These are phyloP conservation scores for Nothopassalora personata DNA, from an alignment of 2,329 filamentous ascomycete genomes.

Conservation along the genomic window DNA sequence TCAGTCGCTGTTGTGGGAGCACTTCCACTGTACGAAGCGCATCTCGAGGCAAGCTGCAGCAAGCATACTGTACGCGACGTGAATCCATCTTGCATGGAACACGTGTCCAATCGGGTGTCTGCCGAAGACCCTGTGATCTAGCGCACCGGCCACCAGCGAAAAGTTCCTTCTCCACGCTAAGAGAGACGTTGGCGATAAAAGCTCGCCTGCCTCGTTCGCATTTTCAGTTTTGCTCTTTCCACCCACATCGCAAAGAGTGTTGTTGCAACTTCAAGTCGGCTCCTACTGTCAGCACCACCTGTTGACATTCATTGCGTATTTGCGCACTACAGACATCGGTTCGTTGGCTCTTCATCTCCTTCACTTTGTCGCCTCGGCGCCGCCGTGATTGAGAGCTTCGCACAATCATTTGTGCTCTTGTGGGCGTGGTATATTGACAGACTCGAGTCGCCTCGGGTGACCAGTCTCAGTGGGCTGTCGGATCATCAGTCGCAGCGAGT, in stretches of 20 bases:
- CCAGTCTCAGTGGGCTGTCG: constrained; percentile 25
- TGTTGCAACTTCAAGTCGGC: constrained; percentile 9
- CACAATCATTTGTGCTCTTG: constrained; percentile 17
- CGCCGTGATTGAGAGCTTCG: constrained; percentile 22
- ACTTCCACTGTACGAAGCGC: not conserved
- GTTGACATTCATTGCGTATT: constrained; percentile 5
- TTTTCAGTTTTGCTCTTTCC: not conserved
- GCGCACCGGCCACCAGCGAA: not conserved
- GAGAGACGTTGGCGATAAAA: not conserved
- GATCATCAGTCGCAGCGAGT: constrained; percentile 27
- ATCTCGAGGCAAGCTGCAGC: not conserved
- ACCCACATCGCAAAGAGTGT: constrained; percentile 7
- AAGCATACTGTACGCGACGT: too few species aligned
- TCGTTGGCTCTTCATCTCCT: constrained; percentile 26
- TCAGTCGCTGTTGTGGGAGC: not conserved
- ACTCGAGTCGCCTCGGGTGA: constrained; percentile 16
- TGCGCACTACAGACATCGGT: constrained; percentile 17
- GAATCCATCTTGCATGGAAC: not conserved
- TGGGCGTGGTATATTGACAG: constrained; percentile 18
- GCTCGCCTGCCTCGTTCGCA: not conserved
- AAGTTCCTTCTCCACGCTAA: constrained; percentile 5
- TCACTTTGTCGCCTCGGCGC: constrained; percentile 20
- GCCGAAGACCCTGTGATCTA: not conserved
- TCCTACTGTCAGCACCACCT: constrained; percentile 8
- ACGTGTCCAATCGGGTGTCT: not conserved